Base-by-base conservation (phyloP, 306 rosid species). In the Quercus variabilis region DNA sequence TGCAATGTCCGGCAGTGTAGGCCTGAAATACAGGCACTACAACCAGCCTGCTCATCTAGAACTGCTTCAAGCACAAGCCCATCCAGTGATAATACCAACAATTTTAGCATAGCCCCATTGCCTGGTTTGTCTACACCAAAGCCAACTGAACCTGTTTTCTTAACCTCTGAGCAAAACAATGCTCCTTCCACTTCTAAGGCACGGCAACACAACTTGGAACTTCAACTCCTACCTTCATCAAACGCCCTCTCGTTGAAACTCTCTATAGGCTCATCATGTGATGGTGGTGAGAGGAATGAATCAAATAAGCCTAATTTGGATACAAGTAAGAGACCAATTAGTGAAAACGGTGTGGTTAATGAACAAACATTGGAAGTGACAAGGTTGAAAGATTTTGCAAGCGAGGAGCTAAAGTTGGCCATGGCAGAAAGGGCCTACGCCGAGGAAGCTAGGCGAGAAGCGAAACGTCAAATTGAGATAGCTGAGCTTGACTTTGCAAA, bases 61-160 rank as follows among this genome's bases (percentile, higher is more conserved):
- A 88, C 99, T 28, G 96, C 97, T 17, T 91, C 98, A 71, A 93
- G 91, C 81, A 86, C 94, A 6, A 93, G 92, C 80, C 92, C 97
- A 64, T 89, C 99, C 3, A 95, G 91, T 72, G 93, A 90, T 63
- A 85, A 89, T 59, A 85, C 91, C 70, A 88, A 90, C 35, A 67
- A 31, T 83, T 82, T 89, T 69, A 74, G 82, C 55, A 83, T 60
- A 67, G 74, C 80, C 59, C 82, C 87, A 57, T 80, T 88, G 62
- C 85, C 83, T 71, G 87, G 90, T 72, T 20, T 85, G 18, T 87
- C 86, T 26, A 57, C 81, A 12, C 87, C 85, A 31, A 85, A 83
- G 77, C 77, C 85, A 58, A 46, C 71, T 20, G 84, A 58, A 13
- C 59, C 79, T 23, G 18, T 69, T 35, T 60, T 74, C 18, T 55